Conservation (phyloP, 2,329 filamentous ascomycete species). For the Trichoderma sp. region DNA sequence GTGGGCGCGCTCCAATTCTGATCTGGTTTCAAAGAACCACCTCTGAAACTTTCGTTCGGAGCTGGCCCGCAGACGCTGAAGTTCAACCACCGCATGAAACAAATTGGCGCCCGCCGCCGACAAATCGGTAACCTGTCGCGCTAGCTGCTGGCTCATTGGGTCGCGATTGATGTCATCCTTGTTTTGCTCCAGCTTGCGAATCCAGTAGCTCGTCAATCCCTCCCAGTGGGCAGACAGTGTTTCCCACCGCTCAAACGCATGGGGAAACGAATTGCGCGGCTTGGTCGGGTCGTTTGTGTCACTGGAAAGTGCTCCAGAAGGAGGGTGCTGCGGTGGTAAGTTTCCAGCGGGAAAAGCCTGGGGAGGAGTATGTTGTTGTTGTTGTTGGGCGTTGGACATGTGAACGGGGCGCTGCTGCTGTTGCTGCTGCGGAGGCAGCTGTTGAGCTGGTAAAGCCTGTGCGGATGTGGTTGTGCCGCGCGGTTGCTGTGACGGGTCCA, state of each 20-base stretch:
- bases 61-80: constrained; percentile 89
- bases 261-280: constrained; percentile 76
- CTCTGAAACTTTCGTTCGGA: constrained; percentile 97
- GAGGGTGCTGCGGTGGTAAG: constrained; percentile 26
- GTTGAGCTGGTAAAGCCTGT: constrained; percentile 31
- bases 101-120: constrained; percentile 95
- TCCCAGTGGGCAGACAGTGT: constrained; percentile 97
- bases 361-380: constrained; percentile 23
- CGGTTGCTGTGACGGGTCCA: constrained; percentile 32
- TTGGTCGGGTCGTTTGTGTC: constrained; percentile 36
- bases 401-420: constrained; percentile 23
- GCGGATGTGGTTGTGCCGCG: constrained; percentile 24
- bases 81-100: constrained; percentile 95
- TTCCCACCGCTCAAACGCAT: constrained; percentile 98
- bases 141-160: constrained; percentile 82
- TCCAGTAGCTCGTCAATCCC: constrained; percentile 95
- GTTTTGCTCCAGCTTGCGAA: constrained; percentile 87
- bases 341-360: constrained; percentile 25
- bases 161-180: constrained; percentile 80
- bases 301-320: constrained; percentile 27
- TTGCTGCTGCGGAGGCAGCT: constrained; percentile 24
- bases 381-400: constrained; percentile 22
- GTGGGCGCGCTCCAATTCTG: constrained; percentile 81
- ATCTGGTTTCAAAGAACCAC: constrained; percentile 95
- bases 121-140: constrained; percentile 93